Evolutionary conservation across 345 rosid species (phyloP).

Genomic region (Sonneratia caseolaris): DNA sequence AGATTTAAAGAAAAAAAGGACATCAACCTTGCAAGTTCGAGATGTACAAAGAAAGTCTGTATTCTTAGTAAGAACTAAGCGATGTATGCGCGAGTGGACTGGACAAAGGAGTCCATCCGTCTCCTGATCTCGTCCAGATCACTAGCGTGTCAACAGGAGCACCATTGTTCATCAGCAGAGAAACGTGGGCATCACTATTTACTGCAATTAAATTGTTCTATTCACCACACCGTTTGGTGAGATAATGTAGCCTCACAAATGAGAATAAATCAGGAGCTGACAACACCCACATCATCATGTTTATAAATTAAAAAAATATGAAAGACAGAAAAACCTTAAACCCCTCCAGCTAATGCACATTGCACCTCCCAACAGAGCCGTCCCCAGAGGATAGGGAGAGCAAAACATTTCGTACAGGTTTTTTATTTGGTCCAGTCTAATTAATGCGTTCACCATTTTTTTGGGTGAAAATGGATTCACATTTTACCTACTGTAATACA

Average conservation of each 20-base stretch:
- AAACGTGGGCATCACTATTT: conserved; percentile 78
- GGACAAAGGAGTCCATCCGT: conserved; percentile 57
- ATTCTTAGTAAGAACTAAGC: conserved; percentile 18
- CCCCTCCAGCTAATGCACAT: neutral
- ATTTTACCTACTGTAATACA: neutral
- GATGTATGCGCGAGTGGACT: conserved; percentile 28
- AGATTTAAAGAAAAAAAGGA: neutral
- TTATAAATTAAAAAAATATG: neutral
- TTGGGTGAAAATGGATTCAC: too few species aligned
- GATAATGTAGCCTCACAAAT: neutral
- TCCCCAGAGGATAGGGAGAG: neutral
- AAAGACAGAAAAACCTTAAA: neutral
- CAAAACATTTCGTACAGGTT: neutral
- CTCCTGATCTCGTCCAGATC: conserved; percentile 80
- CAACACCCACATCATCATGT: neutral
- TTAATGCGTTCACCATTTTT: too few species aligned
- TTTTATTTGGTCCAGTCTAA: too few species aligned
- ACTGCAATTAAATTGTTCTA: neutral
- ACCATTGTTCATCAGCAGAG: conserved; percentile 52
- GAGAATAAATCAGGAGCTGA: neutral
- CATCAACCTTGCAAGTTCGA: neutral
- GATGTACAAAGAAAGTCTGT: neutral
- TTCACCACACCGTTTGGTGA: too few species aligned
- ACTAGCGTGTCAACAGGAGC: conserved; percentile 55
- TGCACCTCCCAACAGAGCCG: neutral